Base-by-base conservation (phyloP, 805 yeast genomes). In the Candida gorgasii region DNA sequence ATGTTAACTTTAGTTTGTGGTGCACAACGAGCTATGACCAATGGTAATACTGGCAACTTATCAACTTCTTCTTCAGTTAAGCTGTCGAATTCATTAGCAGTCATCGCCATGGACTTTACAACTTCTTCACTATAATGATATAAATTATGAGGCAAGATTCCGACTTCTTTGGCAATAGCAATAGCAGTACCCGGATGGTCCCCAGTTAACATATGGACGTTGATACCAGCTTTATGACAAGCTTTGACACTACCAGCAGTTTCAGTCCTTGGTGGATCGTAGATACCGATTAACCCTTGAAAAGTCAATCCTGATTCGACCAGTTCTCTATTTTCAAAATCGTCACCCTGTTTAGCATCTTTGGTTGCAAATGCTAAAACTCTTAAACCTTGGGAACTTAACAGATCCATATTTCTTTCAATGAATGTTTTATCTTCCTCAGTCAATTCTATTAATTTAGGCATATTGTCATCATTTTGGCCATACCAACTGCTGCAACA, bases 131-230 rank as follows among this genome's bases (percentile, higher is more conserved):
- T 45, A 43, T 65, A 65, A 43, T 63, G 67, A 44, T 56, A 60
- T 39, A 65, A 54, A 43, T 65, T 63, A 38, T 66, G 72, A 8
- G 90, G 89, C 24, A 85, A 61, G 46, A 85, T 85, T 12, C 90
- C 90, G 39, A 85, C 89, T 59, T 85, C 89, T 59, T 80, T 82
- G 13, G 92, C 90, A 67, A 85, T 85, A 4, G 90, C 88, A 44
- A 71, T 69, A 13, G 92, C 92, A 32, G 92, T 85, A 27, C 83
- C 83, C 8, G 84, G 86, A 54, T 83, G 89, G 58, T 85, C 92
- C 48, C 92, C 92, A 14, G 92, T 85, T 30, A 86, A 74, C 92
- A 85, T 85, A 52, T 81, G 88, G 35, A 85, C 90, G 49, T 81
- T 79, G 51, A 85, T 81, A 47, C 92, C 92, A 12, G 92, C 92